Conservation (phyloP, 2,329 filamentous ascomycete species). For the Neonectria neomacrospora region DNA sequence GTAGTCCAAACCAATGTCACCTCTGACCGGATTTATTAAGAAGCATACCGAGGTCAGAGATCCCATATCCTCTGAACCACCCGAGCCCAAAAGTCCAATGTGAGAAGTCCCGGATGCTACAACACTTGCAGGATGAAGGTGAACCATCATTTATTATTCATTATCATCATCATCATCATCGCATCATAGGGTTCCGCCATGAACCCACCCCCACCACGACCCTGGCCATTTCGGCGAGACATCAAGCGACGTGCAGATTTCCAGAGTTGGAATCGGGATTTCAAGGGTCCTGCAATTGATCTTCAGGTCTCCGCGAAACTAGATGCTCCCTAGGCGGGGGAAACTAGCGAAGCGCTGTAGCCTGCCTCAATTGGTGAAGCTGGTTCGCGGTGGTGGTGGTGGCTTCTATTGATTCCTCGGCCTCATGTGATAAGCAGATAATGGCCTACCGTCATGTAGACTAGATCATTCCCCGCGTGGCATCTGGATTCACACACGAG, state of each 20-base stretch:
- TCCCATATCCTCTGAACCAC: neutral
- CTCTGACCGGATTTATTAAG: neutral
- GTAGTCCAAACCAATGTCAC: neutral
- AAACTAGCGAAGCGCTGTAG: neutral
- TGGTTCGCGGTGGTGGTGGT: neutral
- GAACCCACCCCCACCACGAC: neutral
- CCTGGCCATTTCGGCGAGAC: neutral
- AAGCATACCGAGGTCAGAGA: neutral
- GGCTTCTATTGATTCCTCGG: constrained; percentile 1
- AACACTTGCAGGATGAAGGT: neutral
- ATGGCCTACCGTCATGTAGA: neutral
- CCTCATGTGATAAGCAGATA: constrained; percentile 1
- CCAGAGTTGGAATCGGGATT: neutral
- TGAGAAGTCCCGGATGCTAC: neutral
- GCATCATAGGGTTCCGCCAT: constrained; percentile 8
- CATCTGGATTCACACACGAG: neutral
- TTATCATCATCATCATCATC: constrained; percentile 6
- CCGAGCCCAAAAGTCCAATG: neutral
- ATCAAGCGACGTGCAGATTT: neutral
- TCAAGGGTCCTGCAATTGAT: neutral
- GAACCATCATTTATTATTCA: neutral
- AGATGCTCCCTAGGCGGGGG: neutral
- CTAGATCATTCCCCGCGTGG: neutral
- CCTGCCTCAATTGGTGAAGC: neutral
- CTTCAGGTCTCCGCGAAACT: neutral